These are phyloP conservation scores for Eragrostis tef DNA, from an alignment of 202 grass and related monocot genomes.

Conservation along the genomic window DNA sequence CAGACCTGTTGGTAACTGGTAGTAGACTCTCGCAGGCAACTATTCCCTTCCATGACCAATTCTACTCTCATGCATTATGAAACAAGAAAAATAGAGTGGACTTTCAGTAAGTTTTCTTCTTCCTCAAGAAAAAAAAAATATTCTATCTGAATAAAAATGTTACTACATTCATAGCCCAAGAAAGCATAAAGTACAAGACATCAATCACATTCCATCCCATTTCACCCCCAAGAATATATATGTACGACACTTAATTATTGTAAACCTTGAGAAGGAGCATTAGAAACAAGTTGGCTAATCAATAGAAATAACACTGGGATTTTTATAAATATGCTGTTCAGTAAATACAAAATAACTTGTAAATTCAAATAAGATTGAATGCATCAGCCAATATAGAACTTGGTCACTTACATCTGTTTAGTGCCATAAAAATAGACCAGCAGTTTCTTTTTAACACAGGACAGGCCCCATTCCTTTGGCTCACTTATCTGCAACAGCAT, in stretches of 20 bases:
- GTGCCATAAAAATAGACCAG: conserved; percentile 99
- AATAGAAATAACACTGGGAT: neutral
- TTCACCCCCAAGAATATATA: neutral
- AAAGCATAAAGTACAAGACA: neutral
- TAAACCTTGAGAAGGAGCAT: neutral
- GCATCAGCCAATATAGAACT: conserved; percentile 44
- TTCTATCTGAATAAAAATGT: neutral
- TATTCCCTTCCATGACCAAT: conserved; percentile 19
- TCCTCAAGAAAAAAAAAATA: neutral
- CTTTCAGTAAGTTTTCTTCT: conserved; percentile 1
- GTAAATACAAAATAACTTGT: conserved; percentile 35
- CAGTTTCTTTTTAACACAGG: conserved; percentile 80
- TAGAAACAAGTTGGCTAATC: conserved; percentile 25
- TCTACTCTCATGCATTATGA: neutral
- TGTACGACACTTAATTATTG: neutral
- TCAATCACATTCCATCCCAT: neutral
- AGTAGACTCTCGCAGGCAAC: neutral
- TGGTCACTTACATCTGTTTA: conserved; percentile 79
- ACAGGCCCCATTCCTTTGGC: conserved; percentile 81
- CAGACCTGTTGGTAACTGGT: neutral
- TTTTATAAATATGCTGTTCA: neutral
- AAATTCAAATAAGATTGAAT: conserved; percentile 9
- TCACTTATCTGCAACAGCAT: conserved; percentile 82
- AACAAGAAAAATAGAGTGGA: neutral
- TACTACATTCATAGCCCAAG: neutral